Conservation (phyloP, 306 rosid species). For the Elaeagnus macrophylla region DNA sequence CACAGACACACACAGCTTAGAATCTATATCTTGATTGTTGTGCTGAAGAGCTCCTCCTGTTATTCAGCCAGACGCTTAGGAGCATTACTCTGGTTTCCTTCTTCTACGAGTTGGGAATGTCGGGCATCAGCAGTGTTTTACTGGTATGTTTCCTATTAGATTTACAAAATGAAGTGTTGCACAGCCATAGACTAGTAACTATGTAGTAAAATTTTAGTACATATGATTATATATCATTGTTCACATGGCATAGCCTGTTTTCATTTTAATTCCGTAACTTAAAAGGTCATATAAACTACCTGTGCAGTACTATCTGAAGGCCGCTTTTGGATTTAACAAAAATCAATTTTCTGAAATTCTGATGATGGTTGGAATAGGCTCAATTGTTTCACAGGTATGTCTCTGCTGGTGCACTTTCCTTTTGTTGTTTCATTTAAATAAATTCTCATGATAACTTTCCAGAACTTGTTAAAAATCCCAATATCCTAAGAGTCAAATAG, state of each 20-base stretch:
- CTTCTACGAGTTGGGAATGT: slow-evolving; percentile 77
- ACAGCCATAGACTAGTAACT: too few species aligned
- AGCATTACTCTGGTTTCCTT: slow-evolving; percentile 62
- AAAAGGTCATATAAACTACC: slow-evolving; percentile 9
- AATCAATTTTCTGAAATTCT: slow-evolving; percentile 67
- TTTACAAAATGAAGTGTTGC: neutral
- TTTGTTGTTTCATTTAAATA: neutral
- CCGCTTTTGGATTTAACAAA: slow-evolving; percentile 63
- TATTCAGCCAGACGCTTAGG: slow-evolving; percentile 63
- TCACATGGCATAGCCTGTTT: neutral
- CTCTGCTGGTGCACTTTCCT: neutral
- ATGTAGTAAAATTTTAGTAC: too few species aligned
- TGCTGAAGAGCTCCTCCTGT: slow-evolving; percentile 3
- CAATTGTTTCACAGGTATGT: slow-evolving; percentile 72
- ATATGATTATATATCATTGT: neutral
- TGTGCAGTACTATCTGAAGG: slow-evolving; percentile 78
- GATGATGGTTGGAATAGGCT: slow-evolving; percentile 64
- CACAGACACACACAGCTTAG: neutral
- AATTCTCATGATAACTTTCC: too few species aligned
- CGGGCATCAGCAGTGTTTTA: slow-evolving; percentile 51
- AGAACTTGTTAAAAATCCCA: too few species aligned
- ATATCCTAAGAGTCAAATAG: too few species aligned
- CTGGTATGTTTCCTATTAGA: slow-evolving; percentile 34
- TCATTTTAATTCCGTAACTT: slow-evolving; percentile 10
- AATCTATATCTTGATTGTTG: neutral